Base-by-base conservation (phyloP, 192 early-diverging fungal genomes). In the Backusella australiensis region DNA sequence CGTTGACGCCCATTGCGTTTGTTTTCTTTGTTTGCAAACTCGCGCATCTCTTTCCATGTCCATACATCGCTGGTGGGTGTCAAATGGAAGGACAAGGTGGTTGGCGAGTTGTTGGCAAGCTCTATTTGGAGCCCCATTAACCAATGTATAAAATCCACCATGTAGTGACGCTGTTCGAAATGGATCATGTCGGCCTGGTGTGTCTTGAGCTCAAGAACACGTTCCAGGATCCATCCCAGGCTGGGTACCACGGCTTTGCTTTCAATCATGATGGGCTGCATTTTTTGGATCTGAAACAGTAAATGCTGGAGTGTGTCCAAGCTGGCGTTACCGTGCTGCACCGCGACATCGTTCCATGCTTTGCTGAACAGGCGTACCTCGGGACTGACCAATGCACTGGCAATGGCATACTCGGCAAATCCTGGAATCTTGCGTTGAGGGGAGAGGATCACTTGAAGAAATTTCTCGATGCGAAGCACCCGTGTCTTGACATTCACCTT, bases 211-310 rank as follows among this genome's bases (percentile, higher is more conserved):
- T 91, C 89, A 35, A 91, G 72, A 86, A 91, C 88, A 38, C 90
- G 88, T 71, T 91, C 90, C 41, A 93, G 80, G 68, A 93, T 78
- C 92, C 92, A 93, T 5, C 89, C 91, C 15, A 93, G 49, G 38
- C 89, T 86, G 4, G 91, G 90, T 8, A 91, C 92, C 23, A 63
- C 26, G 8, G 68, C 12, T 15, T 39, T 69, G 8, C 23, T 39
- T 7, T 32, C 32, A 72, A 79, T 78, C 1, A 36, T 46, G 21
- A 76, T 35, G 34, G 65, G 34, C 9, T 35, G 73, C 32, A 63
- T 38, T 46, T 68, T 67, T 49, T 67, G 41, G 19, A 68, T 65
- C 1, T 65, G 39, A 49, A 67, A 34, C 29, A 87, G 38, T 11
- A 88, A 69, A 32, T 72, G 56, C 39, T 84, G 85, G 0, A 90